Evolutionary conservation across 2,329 filamentous ascomycete species (phyloP).

Genomic region (Mollisia scopiformis): DNA sequence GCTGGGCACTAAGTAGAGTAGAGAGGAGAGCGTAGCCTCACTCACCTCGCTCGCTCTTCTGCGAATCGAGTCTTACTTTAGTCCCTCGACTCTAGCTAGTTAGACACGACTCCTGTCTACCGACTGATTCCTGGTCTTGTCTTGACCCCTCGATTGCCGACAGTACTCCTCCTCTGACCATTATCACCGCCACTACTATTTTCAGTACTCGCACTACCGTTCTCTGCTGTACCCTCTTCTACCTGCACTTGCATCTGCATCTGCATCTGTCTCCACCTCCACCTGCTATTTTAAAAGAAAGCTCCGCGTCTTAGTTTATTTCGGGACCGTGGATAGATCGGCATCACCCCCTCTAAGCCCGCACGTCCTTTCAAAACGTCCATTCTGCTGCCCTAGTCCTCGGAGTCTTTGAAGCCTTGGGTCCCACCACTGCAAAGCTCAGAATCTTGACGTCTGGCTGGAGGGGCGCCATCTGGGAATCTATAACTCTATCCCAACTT

Average conservation of each 20-base stretch:
- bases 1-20: too few species aligned
- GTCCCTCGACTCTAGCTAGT: neutral
- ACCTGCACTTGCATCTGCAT: neutral
- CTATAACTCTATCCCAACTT: conserved; percentile 27
- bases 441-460: conserved; percentile 7
- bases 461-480: conserved; percentile 12
- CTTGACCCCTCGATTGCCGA: too few species aligned
- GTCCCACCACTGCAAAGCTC: conserved; percentile 10
- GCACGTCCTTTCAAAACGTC: conserved; percentile 13
- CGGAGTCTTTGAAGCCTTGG: conserved; percentile 12
- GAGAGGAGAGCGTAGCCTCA: too few species aligned
- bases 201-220: too few species aligned
- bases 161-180: too few species aligned
- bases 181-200: too few species aligned
- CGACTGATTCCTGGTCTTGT: too few species aligned
- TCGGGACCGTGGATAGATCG: neutral
- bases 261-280: neutral
- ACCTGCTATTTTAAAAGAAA: neutral
- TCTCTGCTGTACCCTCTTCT: neutral
- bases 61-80: neutral
- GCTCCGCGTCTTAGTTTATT: neutral
- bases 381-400: neutral
- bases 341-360: neutral
- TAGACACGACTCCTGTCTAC: neutral
- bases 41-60: too few species aligned